These are phyloP conservation scores for Trametes cingulata DNA, from an alignment of 768 basidiomycete species.

Conservation along the genomic window DNA sequence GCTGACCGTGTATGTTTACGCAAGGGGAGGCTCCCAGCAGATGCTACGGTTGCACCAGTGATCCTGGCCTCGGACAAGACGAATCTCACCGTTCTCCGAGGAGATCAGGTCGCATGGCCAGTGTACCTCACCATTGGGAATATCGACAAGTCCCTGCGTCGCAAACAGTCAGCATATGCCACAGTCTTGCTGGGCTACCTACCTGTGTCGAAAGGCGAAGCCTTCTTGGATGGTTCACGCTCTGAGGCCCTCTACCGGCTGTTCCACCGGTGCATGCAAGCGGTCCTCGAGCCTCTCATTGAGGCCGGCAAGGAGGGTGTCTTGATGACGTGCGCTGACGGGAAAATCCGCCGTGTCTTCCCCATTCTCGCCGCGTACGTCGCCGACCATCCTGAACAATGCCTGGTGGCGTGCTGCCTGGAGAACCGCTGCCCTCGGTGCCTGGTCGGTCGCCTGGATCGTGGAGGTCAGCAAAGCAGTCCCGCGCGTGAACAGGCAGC, in stretches of 20 bases:
- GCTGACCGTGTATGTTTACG: background rate
- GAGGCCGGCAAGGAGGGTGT: conserved; percentile 35
- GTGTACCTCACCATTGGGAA: conserved; percentile 25
- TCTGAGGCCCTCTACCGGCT: conserved; percentile 29
- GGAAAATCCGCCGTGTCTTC: background rate
- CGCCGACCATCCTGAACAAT: too few species aligned
- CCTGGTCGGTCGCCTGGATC: background rate
- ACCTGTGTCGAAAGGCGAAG: conserved; percentile 15
- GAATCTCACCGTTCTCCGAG: conserved; percentile 24
- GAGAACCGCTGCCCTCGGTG: conserved; percentile 28
- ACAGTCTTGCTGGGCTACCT: conserved; percentile 26
- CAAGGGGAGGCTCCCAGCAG: conserved; percentile 11
- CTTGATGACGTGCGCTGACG: conserved; percentile 32
- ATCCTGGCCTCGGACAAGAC: conserved; percentile 35
- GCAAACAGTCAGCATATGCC: conserved; percentile 14
- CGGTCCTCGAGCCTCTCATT: conserved; percentile 36
- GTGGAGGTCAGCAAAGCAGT: conserved; percentile 14
- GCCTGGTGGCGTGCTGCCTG: conserved; percentile 6
- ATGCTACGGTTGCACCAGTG: conserved; percentile 27
- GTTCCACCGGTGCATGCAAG: conserved; percentile 40
- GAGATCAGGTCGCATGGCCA: conserved; percentile 20
- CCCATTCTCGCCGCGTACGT: too few species aligned
- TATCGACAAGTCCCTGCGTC: conserved; percentile 21
- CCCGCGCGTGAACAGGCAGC: background rate
- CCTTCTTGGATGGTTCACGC: background rate